Percentiles rank a stretch among this genome's conserved stretches.
Evolutionary conservation across 2,329 filamentous ascomycete species (phyloP).

Genomic region (Pezizomycotina sp.): DNA sequence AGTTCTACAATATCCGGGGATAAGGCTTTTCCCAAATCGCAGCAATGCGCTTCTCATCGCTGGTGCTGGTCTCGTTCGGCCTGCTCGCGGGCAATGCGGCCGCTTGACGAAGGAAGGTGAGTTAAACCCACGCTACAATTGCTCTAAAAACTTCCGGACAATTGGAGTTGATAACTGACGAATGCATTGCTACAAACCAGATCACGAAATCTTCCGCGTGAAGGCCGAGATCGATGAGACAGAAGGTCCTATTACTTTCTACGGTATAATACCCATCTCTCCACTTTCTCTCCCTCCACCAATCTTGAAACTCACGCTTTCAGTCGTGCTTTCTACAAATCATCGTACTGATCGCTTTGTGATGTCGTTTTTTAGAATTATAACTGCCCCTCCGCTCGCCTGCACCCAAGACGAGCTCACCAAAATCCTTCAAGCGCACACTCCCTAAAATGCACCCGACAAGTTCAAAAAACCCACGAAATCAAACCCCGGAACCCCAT

Average conservation of each 20-base stretch:
- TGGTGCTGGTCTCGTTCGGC: too few species aligned
- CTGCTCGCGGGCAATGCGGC: too few species aligned
- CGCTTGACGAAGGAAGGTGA: too few species aligned
- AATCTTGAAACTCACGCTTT: background rate
- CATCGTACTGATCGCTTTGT: conserved; percentile 1
- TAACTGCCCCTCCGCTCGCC: conserved; percentile 50
- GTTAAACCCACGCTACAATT: too few species aligned
- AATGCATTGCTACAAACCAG: too few species aligned
- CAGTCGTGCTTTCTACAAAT: background rate
- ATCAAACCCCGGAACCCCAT: conserved; percentile 36
- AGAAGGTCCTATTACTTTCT: conserved; percentile 74
- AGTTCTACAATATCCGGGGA: too few species aligned
- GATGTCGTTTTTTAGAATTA: conserved; percentile 42
- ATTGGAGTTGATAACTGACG: too few species aligned
- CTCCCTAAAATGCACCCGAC: conserved; percentile 73
- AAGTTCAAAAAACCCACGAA: conserved; percentile 57
- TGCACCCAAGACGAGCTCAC: conserved; percentile 77
- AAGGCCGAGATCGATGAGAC: conserved; percentile 64
- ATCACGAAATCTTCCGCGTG: conserved; percentile 94
- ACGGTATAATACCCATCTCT: conserved; percentile 35
- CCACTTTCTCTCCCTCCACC: background rate
- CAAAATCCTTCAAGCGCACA: conserved; percentile 84
- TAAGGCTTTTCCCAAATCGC: too few species aligned
- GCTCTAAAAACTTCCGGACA: too few species aligned
- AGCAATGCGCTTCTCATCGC: too few species aligned